phyloP scores from a whole-genome alignment of 805 yeast species.

The Myxozyma nipponensis region DNA sequence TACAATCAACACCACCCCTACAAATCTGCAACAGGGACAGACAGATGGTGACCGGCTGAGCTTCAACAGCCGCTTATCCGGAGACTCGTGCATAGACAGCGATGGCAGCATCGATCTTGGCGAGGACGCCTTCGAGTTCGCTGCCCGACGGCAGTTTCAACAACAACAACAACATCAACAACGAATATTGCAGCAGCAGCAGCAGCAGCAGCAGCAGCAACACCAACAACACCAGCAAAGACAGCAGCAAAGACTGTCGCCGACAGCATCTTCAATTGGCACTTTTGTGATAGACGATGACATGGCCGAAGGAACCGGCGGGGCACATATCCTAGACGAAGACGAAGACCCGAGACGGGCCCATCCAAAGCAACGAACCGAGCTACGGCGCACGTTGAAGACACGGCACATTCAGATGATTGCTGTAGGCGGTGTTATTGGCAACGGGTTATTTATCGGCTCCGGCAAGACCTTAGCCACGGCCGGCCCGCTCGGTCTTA shows the following conservation, averaged over 20 bases:
- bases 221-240: not conserved
- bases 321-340: conserved; percentile 24
- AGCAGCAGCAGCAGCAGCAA: not conserved
- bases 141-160: conserved; percentile 4
- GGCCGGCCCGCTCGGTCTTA: conserved; percentile 44
- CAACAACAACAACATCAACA: not conserved
- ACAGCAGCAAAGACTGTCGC: no score
- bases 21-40: no score
- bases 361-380: conserved; percentile 11
- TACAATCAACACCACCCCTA: no score
- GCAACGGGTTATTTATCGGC: conserved; percentile 73
- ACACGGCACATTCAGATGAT: conserved; percentile 67
- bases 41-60: no score
- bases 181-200: not conserved
- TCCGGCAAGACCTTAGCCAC: conserved; percentile 53
- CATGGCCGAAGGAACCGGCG: conserved; percentile 18
- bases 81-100: no score
- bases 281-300: conserved; percentile 24
- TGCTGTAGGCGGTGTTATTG: conserved; percentile 70
- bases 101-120: not conserved
- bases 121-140: not conserved
- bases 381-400: conserved; percentile 42
- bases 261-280: conserved; percentile 23
- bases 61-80: no score
- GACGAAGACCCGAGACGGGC: conserved; percentile 3